Base-by-base conservation (phyloP, 2,329 filamentous ascomycete genomes). In the Colletotrichum sp. region DNA sequence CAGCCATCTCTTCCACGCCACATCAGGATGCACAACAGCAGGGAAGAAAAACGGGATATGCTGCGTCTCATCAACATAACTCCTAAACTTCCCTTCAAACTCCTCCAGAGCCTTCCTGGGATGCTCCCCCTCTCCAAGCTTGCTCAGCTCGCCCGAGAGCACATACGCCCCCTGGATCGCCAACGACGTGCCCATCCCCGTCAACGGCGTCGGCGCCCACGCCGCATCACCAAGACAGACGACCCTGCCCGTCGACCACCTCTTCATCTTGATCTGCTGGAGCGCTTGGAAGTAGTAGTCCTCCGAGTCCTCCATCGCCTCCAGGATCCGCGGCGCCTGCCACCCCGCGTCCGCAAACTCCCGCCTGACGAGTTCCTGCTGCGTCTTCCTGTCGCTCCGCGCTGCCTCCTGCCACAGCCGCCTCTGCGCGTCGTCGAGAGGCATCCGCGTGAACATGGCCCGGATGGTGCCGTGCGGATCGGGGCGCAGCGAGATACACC, bases 111-210 rank as follows among this genome's bases (percentile, higher is more conserved):
- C 78, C 30, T 24, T 55, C 3, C 28, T 3, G 2, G 71, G 71
- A 32, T 73, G 65, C 7, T 73, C 66, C 3, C 65, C 57, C 7
- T n/a, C 32, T 5, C 60, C 59, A 12, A 76, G 72, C 71, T 72
- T 78, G 59, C 74, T 73, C 28, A 88, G 83, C 77, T 89, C 89
- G 8, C 89, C 89, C 0, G 88, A 88, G 3, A 91, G 83, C 5
- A 90, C 80, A 79, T 91, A 90, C 1, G 87, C 88, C 2, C 86
- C 85, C n/a, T 88, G 79, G 4, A 90, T 78, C 2, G 84, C 85
- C 13, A 81, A 76, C 5, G 84, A 84, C 1, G 86, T 88, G 4
- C 88, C 88, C 83, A 87, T 86, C 2, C 88, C 89, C 1, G 84
- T 87, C 5, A 86, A 79, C 1, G 86, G 84, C 5, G 86, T 86